Base-by-base conservation (phyloP, 352 stramenopile species). In the Globisporangium heterothallicum region DNA sequence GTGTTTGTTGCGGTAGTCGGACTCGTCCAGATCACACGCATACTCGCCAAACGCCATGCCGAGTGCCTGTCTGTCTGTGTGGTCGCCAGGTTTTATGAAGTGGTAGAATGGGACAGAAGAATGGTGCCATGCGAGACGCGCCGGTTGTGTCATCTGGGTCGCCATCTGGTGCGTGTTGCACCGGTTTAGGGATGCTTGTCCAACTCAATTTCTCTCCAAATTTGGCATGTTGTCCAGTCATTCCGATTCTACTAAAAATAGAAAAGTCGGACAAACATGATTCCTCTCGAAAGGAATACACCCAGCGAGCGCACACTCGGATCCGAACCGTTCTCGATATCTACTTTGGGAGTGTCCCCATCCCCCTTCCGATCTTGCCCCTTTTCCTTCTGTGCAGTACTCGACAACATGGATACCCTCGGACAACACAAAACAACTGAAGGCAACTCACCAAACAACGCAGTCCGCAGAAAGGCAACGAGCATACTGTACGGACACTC, bases 41-140 rank as follows among this genome's bases (percentile, higher is more conserved):
- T 76, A 79, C 45, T 76, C 69, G 13, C 60, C 64, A 12, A 70
- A 66, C 35, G 32, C 47, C 47, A 53, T 53, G 8, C 32, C n/a
- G 44, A 40, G 26, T 19, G 38, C 10, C 21, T 52, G 14, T 43
- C 21, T n/a, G 44, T 25, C 5, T 8, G 30, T 21, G 19, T 27
- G 13, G 18, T 43, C 13, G 19, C 6, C 19, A 42, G 29, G 7
- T n/a, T 18, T 26, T 26, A n/a, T 22, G 41, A 10, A 36, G 19
- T n/a, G 9, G 34, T 22, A 41, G 44, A 38, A 38, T 16, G 32
- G 32, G 32, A 18, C 14, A 16, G n/a, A 38, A 10, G 32, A 38
- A 3, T 16, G 8, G 32, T 16, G 32, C n/a, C 32, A 38, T 38
- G 32, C 32, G 12, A 38, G 32, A 38, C 32, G 32, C 32, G 10